These are phyloP conservation scores for Solanum dulcamara DNA, from an alignment of 257 asterid genomes.

Conservation along the genomic window DNA sequence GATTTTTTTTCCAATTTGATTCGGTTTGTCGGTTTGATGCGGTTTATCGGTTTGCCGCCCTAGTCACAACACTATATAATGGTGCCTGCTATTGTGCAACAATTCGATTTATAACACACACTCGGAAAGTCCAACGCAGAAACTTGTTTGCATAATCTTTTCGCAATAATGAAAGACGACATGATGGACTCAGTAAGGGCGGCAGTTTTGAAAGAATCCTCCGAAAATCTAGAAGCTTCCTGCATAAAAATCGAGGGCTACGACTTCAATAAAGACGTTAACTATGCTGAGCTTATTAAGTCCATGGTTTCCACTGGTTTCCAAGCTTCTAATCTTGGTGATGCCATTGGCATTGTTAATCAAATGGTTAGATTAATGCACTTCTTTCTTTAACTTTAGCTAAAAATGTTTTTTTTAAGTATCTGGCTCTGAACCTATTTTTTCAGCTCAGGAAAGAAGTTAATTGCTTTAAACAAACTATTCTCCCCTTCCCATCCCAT, in stretches of 20 bases:
- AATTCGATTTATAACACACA: background rate
- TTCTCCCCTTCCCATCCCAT: background rate
- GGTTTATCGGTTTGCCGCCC: no score
- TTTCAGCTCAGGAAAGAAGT: background rate
- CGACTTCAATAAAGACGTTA: conserved; percentile 68
- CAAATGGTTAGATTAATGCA: conserved; percentile 46
- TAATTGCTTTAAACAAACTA: background rate
- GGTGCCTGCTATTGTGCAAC: no score
- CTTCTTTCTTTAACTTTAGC: background rate
- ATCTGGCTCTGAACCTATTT: no score
- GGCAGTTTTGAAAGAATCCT: conserved; percentile 51
- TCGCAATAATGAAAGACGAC: conserved; percentile 3
- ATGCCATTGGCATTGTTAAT: conserved; percentile 69
- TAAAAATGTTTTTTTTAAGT: no score
- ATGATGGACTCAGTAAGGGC: conserved; percentile 42
- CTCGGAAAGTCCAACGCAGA: background rate
- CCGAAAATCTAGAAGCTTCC: conserved; percentile 43
- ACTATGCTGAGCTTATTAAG: conserved; percentile 48
- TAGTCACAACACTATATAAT: no score
- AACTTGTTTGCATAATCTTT: background rate
- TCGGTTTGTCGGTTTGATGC: no score
- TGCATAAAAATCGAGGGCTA: conserved; percentile 59
- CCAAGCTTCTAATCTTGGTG: conserved; percentile 95
- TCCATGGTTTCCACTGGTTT: conserved; percentile 77
- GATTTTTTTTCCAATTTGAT: no score